Evolutionary conservation across 441 rosid species (phyloP).

Genomic region (Eruca vesicaria): DNA sequence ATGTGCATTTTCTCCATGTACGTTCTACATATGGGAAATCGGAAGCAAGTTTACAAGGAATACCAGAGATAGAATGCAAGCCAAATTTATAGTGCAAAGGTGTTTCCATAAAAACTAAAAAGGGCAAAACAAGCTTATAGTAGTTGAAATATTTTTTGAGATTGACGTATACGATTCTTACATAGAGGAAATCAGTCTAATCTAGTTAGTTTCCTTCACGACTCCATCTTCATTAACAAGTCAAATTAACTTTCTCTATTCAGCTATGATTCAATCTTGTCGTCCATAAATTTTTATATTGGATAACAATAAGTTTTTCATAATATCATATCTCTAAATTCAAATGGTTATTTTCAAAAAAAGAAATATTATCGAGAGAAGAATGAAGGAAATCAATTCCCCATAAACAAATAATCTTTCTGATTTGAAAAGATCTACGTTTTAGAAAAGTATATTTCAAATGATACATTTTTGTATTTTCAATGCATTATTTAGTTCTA

Average conservation of each 20-base stretch:
- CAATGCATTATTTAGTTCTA: too few species aligned
- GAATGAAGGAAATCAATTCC: background rate
- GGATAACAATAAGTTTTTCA: background rate
- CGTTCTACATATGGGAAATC: too few species aligned
- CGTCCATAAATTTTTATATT: background rate
- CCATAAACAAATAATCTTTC: background rate
- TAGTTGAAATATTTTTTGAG: background rate
- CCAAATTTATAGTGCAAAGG: too few species aligned
- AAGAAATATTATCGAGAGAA: background rate
- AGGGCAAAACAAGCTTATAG: too few species aligned
- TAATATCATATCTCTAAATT: background rate
- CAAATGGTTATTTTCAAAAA: background rate
- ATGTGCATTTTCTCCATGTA: too few species aligned
- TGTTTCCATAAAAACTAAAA: too few species aligned
- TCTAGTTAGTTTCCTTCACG: background rate
- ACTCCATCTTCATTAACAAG: background rate
- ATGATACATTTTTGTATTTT: too few species aligned
- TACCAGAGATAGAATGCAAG: too few species aligned
- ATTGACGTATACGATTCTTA: background rate
- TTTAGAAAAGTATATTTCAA: too few species aligned
- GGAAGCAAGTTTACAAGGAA: too few species aligned
- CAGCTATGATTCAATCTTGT: background rate
- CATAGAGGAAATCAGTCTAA: background rate
- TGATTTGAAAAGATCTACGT: too few species aligned
- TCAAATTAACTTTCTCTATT: background rate